phyloP scores from a whole-genome alignment of 1,139 yeast species.

The Scheffersomyces quercinus region DNA sequence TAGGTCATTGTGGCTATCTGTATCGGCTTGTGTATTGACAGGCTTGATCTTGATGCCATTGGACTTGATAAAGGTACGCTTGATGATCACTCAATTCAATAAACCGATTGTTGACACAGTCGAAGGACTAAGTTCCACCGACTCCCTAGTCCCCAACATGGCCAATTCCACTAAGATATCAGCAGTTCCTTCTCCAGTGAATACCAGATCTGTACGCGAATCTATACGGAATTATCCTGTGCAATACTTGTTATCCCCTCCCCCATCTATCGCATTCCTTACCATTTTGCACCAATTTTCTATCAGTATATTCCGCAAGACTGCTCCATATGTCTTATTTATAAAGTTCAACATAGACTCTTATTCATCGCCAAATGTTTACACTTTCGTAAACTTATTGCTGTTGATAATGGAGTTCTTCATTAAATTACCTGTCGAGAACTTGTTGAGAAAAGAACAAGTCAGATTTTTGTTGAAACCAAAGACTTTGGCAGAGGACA shows the following conservation, averaged over 20 bases:
- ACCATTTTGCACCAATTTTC: constrained; percentile 66
- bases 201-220: constrained; percentile 41
- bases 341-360: constrained; percentile 68
- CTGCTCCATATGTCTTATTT: constrained; percentile 73
- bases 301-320: constrained; percentile 60
- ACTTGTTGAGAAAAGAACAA: constrained; percentile 81
- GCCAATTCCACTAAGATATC: background rate
- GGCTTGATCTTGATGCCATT: constrained; percentile 80
- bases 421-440: constrained; percentile 83
- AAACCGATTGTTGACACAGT: constrained; percentile 11
- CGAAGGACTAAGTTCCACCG: background rate
- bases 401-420: constrained; percentile 68
- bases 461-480: constrained; percentile 56
- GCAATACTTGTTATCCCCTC: constrained; percentile 54
- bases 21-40: constrained; percentile 71
- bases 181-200: constrained; percentile 3
- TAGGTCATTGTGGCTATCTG: constrained; percentile 63
- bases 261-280: constrained; percentile 48
- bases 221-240: constrained; percentile 38
- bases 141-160: background rate
- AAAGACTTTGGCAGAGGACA: constrained; percentile 32
- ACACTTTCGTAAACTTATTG: constrained; percentile 51
- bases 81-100: constrained; percentile 62
- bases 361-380: constrained; percentile 62
- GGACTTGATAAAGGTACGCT: constrained; percentile 74